Percentiles rank a stretch among this genome's conserved stretches.
phyloP scores from a whole-genome alignment of 129 eudicot species.

The Helianthus tuberosus region DNA sequence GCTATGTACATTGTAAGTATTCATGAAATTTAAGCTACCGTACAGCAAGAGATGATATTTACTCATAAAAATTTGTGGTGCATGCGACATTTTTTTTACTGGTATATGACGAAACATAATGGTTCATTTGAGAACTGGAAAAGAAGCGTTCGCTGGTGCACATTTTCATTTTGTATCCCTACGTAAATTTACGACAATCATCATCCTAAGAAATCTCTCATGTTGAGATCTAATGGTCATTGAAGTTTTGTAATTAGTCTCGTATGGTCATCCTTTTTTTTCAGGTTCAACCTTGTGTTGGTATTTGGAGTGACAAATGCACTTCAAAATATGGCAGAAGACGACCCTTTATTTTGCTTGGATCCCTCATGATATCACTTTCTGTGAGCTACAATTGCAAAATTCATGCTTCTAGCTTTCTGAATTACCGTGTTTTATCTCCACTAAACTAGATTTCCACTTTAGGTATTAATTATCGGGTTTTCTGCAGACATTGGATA shows the following conservation, averaged over 20 bases:
- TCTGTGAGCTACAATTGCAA: conserved; percentile 59
- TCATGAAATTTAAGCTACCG: conserved; percentile 1
- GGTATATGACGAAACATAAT: background rate
- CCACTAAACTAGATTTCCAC: conserved; percentile 42
- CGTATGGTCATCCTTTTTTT: conserved; percentile 24
- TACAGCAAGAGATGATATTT: conserved; percentile 16
- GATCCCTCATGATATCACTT: conserved; percentile 85
- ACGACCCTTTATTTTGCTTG: conserved; percentile 85
- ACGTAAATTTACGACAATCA: conserved; percentile 1
- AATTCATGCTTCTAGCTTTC: background rate
- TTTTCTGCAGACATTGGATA: conserved; percentile 99
- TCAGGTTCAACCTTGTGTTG: conserved; percentile 99
- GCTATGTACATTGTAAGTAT: conserved; percentile 5
- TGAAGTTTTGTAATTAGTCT: background rate
- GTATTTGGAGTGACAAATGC: conserved; percentile 99
- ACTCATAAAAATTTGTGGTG: background rate
- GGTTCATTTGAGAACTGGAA: conserved; percentile 4
- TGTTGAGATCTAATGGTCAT: conserved; percentile 18
- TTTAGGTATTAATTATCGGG: conserved; percentile 93
- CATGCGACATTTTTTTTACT: background rate
- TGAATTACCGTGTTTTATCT: conserved; percentile 20
- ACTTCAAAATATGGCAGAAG: conserved; percentile 94
- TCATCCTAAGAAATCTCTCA: conserved; percentile 1
- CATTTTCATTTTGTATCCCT: conserved; percentile 6
- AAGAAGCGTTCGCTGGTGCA: conserved; percentile 1